These are phyloP conservation scores for Arctium minus DNA, from an alignment of 129 eudicot genomes.

Conservation along the genomic window DNA sequence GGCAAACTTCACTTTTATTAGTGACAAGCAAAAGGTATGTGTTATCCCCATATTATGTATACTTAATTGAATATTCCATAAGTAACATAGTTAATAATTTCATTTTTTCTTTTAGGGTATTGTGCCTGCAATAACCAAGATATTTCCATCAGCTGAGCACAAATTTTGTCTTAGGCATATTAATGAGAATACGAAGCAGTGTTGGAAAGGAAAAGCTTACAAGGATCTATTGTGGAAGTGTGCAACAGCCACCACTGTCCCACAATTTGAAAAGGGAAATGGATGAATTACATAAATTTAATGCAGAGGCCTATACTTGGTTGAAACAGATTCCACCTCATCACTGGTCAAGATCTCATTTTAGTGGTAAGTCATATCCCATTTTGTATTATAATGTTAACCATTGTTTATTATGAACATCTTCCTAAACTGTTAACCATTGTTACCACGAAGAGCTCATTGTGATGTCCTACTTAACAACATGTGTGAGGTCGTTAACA, in stretches of 20 bases:
- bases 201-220: not conserved
- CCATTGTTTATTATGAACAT: too few relatives aligned
- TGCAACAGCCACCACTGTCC: not conserved
- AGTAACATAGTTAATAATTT: too few relatives aligned
- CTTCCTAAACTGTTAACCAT: too few relatives aligned
- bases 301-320: not conserved
- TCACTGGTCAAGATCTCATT: not conserved
- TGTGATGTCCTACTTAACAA: too few relatives aligned
- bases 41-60: too few relatives aligned
- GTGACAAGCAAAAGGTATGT: not conserved
- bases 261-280: not conserved
- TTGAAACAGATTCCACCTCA: not conserved
- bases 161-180: not conserved
- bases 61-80: too few relatives aligned
- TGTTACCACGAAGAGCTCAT: not conserved
- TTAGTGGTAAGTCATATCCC: not conserved
- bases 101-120: not conserved
- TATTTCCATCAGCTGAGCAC: not conserved
- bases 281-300: not conserved
- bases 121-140: not conserved
- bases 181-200: not conserved
- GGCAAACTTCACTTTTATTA: not conserved
- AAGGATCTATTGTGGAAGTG: not conserved
- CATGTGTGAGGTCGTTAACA: too few relatives aligned
- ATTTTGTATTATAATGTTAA: too few relatives aligned